Conservation (phyloP, 2,329 filamentous ascomycete genomes). For the Curvularia eragrostidis region DNA sequence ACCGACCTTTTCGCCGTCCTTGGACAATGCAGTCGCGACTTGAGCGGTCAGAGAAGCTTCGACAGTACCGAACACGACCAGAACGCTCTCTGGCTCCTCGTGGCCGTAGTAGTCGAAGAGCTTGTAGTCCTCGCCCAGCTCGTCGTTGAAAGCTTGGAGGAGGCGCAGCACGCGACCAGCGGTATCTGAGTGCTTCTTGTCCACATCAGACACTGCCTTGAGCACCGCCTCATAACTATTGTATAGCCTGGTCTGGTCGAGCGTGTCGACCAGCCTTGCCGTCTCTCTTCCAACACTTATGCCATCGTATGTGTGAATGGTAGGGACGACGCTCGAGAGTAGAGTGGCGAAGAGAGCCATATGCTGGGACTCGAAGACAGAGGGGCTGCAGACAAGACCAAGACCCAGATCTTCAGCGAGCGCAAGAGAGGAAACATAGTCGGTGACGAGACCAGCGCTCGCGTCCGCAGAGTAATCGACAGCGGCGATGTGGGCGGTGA, state of each 20-base stretch:
- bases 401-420: conserved; percentile 89
- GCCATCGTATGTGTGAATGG: conserved; percentile 87
- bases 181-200: conserved; percentile 72
- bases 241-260: conserved; percentile 74
- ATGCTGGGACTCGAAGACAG: conserved; percentile 91
- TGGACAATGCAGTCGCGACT: conserved; percentile 74
- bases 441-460: conserved; percentile 76
- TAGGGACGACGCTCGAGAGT: conserved; percentile 78
- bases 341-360: conserved; percentile 90
- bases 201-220: conserved; percentile 65
- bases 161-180: conserved; percentile 76
- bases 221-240: conserved; percentile 72
- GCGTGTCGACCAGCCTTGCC: conserved; percentile 79
- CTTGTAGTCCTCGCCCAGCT: conserved; percentile 91
- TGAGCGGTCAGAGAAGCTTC: conserved; percentile 87
- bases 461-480: conserved; percentile 77
- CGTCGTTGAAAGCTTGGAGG: conserved; percentile 79
- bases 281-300: conserved; percentile 83
- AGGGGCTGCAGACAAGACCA: conserved; percentile 82
- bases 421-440: conserved; percentile 82
- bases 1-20: conserved; percentile 78
- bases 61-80: conserved; percentile 91
- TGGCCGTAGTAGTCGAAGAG: conserved; percentile 96
- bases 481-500: conserved; percentile 90
- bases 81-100: conserved; percentile 75